phyloP scores from a whole-genome alignment of 208 protist species.

The Willaertia magna region DNA sequence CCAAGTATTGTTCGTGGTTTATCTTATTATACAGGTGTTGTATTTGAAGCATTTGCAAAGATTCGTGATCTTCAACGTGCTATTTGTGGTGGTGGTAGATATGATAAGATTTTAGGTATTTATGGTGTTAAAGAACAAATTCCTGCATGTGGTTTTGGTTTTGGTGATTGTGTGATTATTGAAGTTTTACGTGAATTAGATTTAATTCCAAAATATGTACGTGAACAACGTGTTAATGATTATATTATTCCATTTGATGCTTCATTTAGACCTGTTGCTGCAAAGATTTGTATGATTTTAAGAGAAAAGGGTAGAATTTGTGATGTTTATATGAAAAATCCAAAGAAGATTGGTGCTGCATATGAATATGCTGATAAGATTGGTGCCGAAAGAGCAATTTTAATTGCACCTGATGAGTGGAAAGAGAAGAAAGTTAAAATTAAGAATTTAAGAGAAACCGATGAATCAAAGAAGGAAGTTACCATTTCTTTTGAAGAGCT shows the following conservation, averaged over 20 bases:
- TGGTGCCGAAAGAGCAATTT: constrained; percentile 58
- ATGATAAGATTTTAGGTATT: constrained; percentile 77
- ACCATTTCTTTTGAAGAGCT: not conserved
- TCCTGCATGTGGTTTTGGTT: constrained; percentile 79
- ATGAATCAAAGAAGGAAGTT: constrained; percentile 6
- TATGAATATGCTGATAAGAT: constrained; percentile 87
- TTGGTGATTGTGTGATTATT: constrained; percentile 85
- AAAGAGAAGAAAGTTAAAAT: constrained; percentile 56
- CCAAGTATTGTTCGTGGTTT: constrained; percentile 80
- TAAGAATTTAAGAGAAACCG: constrained; percentile 52
- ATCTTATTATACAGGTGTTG: constrained; percentile 88
- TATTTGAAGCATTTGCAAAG: constrained; percentile 81
- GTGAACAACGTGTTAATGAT: not conserved
- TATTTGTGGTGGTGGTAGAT: constrained; percentile 82
- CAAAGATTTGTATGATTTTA: constrained; percentile 53
- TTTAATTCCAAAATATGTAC: constrained; percentile 36
- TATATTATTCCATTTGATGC: constrained; percentile 79
- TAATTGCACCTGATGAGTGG: constrained; percentile 83
- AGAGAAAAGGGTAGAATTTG: constrained; percentile 54
- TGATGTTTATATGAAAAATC: constrained; percentile 71
- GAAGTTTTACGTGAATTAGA: constrained; percentile 79
- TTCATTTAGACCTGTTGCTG: constrained; percentile 60
- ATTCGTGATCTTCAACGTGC: constrained; percentile 68
- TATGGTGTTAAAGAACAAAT: constrained; percentile 75
- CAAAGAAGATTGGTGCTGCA: constrained; percentile 65